phyloP scores from a whole-genome alignment of 805 yeast genomes.

The Scheffersomyces lignosus region DNA sequence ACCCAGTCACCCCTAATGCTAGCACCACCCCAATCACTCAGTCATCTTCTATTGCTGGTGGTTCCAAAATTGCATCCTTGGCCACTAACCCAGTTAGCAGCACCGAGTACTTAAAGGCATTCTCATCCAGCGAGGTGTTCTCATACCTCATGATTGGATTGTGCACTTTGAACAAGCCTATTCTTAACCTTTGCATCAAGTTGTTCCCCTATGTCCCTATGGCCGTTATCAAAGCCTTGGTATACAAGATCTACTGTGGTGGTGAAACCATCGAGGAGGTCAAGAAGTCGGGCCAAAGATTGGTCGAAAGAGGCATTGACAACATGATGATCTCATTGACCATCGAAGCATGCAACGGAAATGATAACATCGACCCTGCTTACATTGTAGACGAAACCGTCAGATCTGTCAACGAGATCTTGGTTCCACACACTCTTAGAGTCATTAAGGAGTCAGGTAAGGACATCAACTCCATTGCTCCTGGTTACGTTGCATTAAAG shows the following conservation, averaged over 20 bases:
- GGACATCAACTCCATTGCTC: slow-evolving; percentile 69
- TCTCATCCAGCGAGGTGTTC: slow-evolving; percentile 55
- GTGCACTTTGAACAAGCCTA: slow-evolving; percentile 64
- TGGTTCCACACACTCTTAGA: slow-evolving; percentile 67
- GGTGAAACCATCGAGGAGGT: slow-evolving; percentile 79
- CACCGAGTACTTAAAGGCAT: slow-evolving; percentile 48
- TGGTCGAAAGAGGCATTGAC: slow-evolving; percentile 73
- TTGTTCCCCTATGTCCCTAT: slow-evolving; percentile 76
- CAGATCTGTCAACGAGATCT: slow-evolving; percentile 63
- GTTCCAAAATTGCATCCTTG: background rate
- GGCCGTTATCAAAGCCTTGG: slow-evolving; percentile 64
- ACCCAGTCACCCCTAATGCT: slow-evolving; percentile 2
- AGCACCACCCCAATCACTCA: slow-evolving; percentile 1
- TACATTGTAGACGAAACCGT: slow-evolving; percentile 64
- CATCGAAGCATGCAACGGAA: slow-evolving; percentile 89
- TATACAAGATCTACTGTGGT: slow-evolving; percentile 86
- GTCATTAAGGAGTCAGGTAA: slow-evolving; percentile 48
- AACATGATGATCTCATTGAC: slow-evolving; percentile 96
- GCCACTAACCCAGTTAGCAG: background rate
- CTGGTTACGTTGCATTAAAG: slow-evolving; percentile 90
- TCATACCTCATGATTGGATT: slow-evolving; percentile 69
- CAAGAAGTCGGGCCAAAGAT: slow-evolving; percentile 62
- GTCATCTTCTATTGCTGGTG: no score
- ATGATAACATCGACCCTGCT: slow-evolving; percentile 56
- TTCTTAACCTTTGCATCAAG: slow-evolving; percentile 60